Evolutionary conservation across 2,329 filamentous ascomycete species (phyloP).

Genomic region (Zymoseptoria crescenta): DNA sequence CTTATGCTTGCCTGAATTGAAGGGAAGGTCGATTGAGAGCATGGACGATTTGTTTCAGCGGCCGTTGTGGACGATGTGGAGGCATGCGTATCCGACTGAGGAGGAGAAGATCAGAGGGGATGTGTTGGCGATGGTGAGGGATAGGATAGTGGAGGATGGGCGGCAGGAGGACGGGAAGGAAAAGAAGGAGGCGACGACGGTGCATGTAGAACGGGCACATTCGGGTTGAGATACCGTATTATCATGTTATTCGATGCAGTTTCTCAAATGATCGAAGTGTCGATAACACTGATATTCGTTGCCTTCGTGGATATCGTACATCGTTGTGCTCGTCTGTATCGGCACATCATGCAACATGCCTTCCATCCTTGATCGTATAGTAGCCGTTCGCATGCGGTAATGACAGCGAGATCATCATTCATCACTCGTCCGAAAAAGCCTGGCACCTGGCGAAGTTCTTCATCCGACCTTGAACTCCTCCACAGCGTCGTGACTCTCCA

Average conservation of each 20-base stretch:
- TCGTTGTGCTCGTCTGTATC: neutral
- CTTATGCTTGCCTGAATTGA: constrained; percentile 16
- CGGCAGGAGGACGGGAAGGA: constrained; percentile 4
- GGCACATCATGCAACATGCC: neutral
- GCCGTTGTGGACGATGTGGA: constrained; percentile 15
- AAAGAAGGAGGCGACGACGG: constrained; percentile 1
- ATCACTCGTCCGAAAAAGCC: neutral
- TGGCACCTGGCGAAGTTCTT: neutral
- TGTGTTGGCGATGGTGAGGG: constrained; percentile 11
- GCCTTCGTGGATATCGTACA: neutral
- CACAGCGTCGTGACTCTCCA: neutral
- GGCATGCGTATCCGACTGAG: constrained; percentile 16
- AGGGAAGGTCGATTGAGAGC: constrained; percentile 16
- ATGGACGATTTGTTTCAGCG: constrained; percentile 18
- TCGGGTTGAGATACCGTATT: neutral
- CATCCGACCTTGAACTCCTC: neutral
- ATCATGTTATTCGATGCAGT: no score
- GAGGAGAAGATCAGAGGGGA: constrained; percentile 16
- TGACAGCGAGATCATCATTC: neutral
- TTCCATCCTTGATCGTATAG: neutral
- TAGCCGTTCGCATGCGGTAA: neutral
- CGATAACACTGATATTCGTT: neutral
- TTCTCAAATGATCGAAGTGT: neutral
- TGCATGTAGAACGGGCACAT: constrained; percentile 4
- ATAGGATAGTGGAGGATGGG: constrained; percentile 7